Evolutionary conservation across 768 basidiomycete species (phyloP).

Genomic region (Suillus placidus): DNA sequence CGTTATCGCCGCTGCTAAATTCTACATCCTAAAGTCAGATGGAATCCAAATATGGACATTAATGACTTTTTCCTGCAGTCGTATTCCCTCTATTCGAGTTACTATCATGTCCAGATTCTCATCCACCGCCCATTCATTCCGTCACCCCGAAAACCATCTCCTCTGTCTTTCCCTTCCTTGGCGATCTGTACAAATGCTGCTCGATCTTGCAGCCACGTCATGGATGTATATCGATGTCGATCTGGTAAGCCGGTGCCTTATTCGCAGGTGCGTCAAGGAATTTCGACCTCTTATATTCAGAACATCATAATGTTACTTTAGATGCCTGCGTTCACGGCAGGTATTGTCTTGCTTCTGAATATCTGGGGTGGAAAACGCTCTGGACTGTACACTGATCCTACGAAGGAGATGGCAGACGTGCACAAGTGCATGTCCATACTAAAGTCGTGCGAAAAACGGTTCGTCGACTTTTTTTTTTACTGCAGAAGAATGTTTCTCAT

Average conservation of each 20-base stretch:
- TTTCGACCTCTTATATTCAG: not conserved
- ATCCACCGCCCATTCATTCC: conserved; percentile 84
- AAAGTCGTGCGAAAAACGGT: conserved; percentile 39
- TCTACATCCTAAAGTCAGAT: conserved; percentile 37
- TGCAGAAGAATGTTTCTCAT: not conserved
- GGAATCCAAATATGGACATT: conserved; percentile 46
- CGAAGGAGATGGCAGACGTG: conserved; percentile 53
- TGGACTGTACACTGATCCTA: conserved; percentile 43
- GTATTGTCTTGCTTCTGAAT: conserved; percentile 56
- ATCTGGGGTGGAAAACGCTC: conserved; percentile 55
- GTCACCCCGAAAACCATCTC: conserved; percentile 52
- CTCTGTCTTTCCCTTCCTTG: conserved; percentile 59
- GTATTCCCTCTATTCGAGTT: conserved; percentile 51
- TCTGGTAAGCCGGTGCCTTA: conserved; percentile 25
- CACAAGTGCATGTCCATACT: conserved; percentile 50
- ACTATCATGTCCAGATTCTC: conserved; percentile 64
- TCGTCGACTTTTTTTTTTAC: conserved; percentile 14
- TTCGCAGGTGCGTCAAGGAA: conserved; percentile 31
- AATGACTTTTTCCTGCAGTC: conserved; percentile 51
- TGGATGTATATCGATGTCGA: conserved; percentile 57
- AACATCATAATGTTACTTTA: conserved; percentile 13
- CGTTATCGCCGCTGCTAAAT: not conserved
- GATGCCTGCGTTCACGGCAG: conserved; percentile 49
- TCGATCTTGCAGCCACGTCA: conserved; percentile 69
- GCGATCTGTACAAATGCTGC: conserved; percentile 89